Conservation (phyloP, 2,329 filamentous ascomycete species). For the Didymella arachidicola region DNA sequence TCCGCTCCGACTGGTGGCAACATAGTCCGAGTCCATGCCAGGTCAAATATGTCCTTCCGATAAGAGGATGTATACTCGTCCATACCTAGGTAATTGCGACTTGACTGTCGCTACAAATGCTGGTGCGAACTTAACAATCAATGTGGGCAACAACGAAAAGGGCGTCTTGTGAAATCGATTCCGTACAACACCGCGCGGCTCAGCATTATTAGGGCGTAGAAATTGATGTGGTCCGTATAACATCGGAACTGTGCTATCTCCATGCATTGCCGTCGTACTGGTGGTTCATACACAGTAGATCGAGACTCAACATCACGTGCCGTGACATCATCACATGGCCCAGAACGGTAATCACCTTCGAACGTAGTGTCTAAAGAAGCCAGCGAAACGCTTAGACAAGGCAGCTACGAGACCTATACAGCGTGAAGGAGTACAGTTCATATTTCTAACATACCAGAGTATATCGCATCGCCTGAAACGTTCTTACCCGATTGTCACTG, state of each 20-base stretch:
- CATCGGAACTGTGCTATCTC: not conserved
- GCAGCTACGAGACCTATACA: constrained; percentile 29
- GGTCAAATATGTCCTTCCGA: not conserved
- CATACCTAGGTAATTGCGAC: too few species aligned
- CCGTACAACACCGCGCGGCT: not conserved
- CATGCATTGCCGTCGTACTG: not conserved
- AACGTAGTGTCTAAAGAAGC: constrained; percentile 23
- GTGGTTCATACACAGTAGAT: not conserved
- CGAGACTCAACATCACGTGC: constrained; percentile 7
- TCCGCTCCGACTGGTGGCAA: too few species aligned
- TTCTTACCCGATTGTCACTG: not conserved
- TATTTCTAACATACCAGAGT: not conserved
- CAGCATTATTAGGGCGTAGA: not conserved
- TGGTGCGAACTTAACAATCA: not conserved
- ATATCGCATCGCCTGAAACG: not conserved
- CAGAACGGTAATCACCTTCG: constrained; percentile 31
- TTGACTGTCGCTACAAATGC: not conserved
- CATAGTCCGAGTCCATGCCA: not conserved
- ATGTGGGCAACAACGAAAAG: not conserved
- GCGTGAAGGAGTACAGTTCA: not conserved
- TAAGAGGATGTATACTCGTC: not conserved
- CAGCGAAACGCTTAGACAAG: constrained; percentile 29
- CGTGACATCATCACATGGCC: constrained; percentile 39
- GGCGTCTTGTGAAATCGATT: not conserved
- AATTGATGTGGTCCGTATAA: not conserved